phyloP scores from a whole-genome alignment of 1,284 basidiomycete species.

The Pseudozyma thailandica region DNA sequence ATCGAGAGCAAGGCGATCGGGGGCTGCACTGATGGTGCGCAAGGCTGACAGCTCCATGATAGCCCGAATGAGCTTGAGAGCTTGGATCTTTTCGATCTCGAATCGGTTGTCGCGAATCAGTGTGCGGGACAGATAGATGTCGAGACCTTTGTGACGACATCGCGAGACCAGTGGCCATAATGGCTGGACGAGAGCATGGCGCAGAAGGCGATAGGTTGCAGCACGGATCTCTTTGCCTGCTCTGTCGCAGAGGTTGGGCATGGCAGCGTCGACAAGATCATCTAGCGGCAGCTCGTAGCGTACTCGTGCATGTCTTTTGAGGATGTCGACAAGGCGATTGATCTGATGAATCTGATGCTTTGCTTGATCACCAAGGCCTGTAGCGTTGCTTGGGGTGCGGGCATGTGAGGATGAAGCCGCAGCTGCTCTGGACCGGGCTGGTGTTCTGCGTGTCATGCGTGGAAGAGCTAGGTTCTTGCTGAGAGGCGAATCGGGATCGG shows the following conservation, averaged over 20 bases:
- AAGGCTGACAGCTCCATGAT: constrained; percentile 73
- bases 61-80: constrained; percentile 88
- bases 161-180: constrained; percentile 69
- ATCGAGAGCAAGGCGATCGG: constrained; percentile 68
- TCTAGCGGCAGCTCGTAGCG: constrained; percentile 78
- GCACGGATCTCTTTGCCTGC: constrained; percentile 82
- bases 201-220: constrained; percentile 84
- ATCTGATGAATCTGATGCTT: constrained; percentile 67
- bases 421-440: constrained; percentile 45
- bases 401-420: constrained; percentile 44
- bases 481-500: constrained; percentile 30
- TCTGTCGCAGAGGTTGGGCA: constrained; percentile 80
- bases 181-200: constrained; percentile 79
- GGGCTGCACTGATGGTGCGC: constrained; percentile 31
- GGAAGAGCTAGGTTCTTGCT: constrained; percentile 24
- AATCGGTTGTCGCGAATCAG: constrained; percentile 85
- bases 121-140: constrained; percentile 87
- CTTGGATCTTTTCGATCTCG: constrained; percentile 89
- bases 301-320: constrained; percentile 81
- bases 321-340: constrained; percentile 76
- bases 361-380: constrained; percentile 49
- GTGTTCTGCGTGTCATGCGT: constrained; percentile 32
- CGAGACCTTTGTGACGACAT: constrained; percentile 76
- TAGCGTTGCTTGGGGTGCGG: constrained; percentile 52
- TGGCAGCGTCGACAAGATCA: constrained; percentile 77